A percentile compares a stretch with the other conserved stretches of the same genome.
phyloP scores from a whole-genome alignment of 768 basidiomycete genomes.

The Suillus variegatus region DNA sequence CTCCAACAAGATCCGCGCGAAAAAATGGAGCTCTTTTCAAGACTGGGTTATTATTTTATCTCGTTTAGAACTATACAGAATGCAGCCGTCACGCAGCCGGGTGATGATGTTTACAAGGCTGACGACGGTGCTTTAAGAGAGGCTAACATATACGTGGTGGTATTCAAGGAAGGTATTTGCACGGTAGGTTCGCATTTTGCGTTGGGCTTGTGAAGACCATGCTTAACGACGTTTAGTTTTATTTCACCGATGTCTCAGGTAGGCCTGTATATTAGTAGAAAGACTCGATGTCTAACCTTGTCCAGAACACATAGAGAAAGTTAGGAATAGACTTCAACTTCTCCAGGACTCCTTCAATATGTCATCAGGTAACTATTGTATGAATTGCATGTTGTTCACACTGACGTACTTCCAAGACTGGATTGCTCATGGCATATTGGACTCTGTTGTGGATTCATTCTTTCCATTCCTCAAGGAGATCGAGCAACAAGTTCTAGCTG shows the following conservation, averaged over 20 bases:
- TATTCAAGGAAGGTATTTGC: constrained; percentile 87
- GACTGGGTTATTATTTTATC: constrained; percentile 90
- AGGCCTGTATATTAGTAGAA: neutral
- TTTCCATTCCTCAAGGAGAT: constrained; percentile 83
- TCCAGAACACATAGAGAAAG: constrained; percentile 74
- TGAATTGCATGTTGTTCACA: neutral
- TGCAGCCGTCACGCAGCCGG: constrained; percentile 41
- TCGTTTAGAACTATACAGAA: constrained; percentile 83
- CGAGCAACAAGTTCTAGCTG: constrained; percentile 75
- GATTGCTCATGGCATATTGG: constrained; percentile 91
- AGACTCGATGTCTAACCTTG: constrained; percentile 8
- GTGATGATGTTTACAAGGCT: constrained; percentile 28
- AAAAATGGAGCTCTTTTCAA: constrained; percentile 85
- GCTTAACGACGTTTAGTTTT: constrained; percentile 56
- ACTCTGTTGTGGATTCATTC: constrained; percentile 93
- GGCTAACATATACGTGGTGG: constrained; percentile 85
- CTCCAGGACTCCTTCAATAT: constrained; percentile 64
- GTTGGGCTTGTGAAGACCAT: neutral
- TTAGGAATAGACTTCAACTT: constrained; percentile 67
- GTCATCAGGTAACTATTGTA: constrained; percentile 60
- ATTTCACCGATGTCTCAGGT: constrained; percentile 85
- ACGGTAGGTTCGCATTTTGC: constrained; percentile 45
- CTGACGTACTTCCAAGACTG: constrained; percentile 56
- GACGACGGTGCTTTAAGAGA: constrained; percentile 60
- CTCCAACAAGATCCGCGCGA: constrained; percentile 89